Evolutionary conservation across 371 early-diverging fungal genomes (phyloP).

Genomic region (Synchytrium microbalum): DNA sequence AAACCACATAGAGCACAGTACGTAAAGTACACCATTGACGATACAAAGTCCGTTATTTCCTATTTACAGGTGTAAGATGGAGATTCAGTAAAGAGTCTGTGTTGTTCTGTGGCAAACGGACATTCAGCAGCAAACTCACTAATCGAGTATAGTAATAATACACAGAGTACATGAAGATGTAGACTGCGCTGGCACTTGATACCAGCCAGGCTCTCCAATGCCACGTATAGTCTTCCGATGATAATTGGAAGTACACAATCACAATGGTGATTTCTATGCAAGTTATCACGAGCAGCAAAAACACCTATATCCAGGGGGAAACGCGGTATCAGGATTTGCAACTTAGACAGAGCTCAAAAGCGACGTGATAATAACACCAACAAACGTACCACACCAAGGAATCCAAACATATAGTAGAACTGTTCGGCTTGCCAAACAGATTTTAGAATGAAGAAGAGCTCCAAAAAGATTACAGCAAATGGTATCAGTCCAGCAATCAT

Average conservation of each 20-base stretch:
- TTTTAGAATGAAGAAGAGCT: slow-evolving; percentile 78
- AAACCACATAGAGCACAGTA: slow-evolving; percentile 64
- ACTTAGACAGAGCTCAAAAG: slow-evolving; percentile 6
- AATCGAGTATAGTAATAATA: slow-evolving; percentile 65
- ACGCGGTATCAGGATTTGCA: slow-evolving; percentile 64
- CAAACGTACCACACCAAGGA: slow-evolving; percentile 42
- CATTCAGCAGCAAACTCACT: too few relatives aligned
- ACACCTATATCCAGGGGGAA: slow-evolving; percentile 77
- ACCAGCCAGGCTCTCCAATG: slow-evolving; percentile 90
- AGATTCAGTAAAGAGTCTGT: too few relatives aligned
- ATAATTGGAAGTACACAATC: slow-evolving; percentile 82
- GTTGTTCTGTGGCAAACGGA: too few relatives aligned
- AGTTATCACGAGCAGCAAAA: slow-evolving; percentile 67
- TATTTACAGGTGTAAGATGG: too few relatives aligned
- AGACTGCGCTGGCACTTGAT: slow-evolving; percentile 75
- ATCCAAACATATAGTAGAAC: too few relatives aligned
- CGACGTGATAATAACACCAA: slow-evolving; percentile 3
- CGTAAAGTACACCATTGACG: slow-evolving; percentile 81
- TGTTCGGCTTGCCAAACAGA: too few relatives aligned
- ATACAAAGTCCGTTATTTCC: slow-evolving; percentile 61
- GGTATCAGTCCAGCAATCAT: slow-evolving; percentile 66
- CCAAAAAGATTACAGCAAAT: slow-evolving; percentile 76
- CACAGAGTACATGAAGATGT: slow-evolving; percentile 74
- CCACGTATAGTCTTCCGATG: slow-evolving; percentile 90
- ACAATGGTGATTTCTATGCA: slow-evolving; percentile 78